These are phyloP conservation scores for Epichloe scottii DNA, from an alignment of 2,329 filamentous ascomycete species.

Conservation along the genomic window DNA sequence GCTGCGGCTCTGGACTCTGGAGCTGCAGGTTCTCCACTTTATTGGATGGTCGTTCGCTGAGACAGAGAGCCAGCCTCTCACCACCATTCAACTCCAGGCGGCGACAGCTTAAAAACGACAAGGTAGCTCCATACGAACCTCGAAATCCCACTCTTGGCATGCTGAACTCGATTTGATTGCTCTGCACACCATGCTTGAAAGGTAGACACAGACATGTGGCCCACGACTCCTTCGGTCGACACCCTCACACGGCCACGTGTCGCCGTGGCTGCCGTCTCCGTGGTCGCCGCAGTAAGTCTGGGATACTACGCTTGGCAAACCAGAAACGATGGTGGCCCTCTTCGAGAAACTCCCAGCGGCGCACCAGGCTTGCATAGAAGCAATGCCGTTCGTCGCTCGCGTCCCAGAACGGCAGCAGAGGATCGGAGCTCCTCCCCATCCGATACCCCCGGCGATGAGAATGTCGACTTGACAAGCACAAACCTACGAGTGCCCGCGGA, in stretches of 20 bases:
- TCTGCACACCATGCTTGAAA: constrained; percentile 18
- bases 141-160: background rate
- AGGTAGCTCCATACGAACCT: background rate
- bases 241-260: constrained; percentile 41
- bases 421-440: constrained; percentile 29
- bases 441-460: constrained; percentile 33
- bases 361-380: constrained; percentile 43
- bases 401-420: constrained; percentile 20
- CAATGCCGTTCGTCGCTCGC: constrained; percentile 50
- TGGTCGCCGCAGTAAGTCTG: constrained; percentile 41
- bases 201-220: constrained; percentile 28
- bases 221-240: constrained; percentile 37
- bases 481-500: constrained; percentile 18
- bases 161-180: background rate
- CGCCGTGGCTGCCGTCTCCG: constrained; percentile 42
- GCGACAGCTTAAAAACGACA: no score
- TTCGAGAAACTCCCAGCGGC: constrained; percentile 14
- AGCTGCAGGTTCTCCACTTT: constrained; percentile 1
- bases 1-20: background rate
- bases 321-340: constrained; percentile 13
- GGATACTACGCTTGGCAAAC: constrained; percentile 45
- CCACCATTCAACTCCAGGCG: no score
- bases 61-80: no score
- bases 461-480: constrained; percentile 20
- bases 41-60: background rate